phyloP scores from a whole-genome alignment of 768 basidiomycete species.

The Obba rivulosa region DNA sequence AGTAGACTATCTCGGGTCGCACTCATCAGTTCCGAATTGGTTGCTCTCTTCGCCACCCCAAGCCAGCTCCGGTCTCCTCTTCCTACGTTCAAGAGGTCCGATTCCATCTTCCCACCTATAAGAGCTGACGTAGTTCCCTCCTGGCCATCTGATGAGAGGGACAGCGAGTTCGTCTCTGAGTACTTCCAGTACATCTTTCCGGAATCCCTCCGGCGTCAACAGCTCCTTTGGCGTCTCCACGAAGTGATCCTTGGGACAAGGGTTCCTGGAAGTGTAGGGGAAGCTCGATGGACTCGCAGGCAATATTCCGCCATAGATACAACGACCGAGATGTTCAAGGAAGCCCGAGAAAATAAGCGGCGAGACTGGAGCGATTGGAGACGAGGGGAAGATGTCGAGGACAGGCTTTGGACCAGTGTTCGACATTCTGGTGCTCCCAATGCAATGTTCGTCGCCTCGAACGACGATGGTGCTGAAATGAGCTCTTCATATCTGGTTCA shows the following conservation, averaged over 20 bases:
- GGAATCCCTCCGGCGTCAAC: slow-evolving; percentile 19
- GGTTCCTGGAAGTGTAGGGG: slow-evolving; percentile 17
- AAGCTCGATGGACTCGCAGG: slow-evolving; percentile 33
- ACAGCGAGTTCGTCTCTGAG: slow-evolving; percentile 16
- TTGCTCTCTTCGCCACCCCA: slow-evolving; percentile 60
- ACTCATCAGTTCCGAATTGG: slow-evolving; percentile 48
- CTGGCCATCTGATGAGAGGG: slow-evolving; percentile 19
- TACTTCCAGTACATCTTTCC: slow-evolving; percentile 17
- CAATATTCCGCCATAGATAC: slow-evolving; percentile 46
- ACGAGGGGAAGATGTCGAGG: slow-evolving; percentile 18
- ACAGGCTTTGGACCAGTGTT: neutral
- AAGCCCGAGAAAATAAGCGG: slow-evolving; percentile 56
- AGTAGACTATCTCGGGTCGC: neutral
- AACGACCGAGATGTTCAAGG: slow-evolving; percentile 55
- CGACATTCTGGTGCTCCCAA: neutral
- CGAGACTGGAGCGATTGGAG: slow-evolving; percentile 17
- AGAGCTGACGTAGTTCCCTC: slow-evolving; percentile 21
- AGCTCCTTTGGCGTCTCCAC: slow-evolving; percentile 13
- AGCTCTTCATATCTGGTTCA: neutral
- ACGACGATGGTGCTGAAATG: neutral
- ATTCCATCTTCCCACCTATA: slow-evolving; percentile 41
- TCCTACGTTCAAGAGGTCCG: slow-evolving; percentile 43
- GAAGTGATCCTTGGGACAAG: slow-evolving; percentile 18
- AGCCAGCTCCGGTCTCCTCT: slow-evolving; percentile 53
- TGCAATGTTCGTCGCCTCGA: neutral